Evolutionary conservation across 805 yeast genomes (phyloP), one percentile per base, ranked within the genome.

Genomic region (Zygoascus flipseniorum): DNA sequence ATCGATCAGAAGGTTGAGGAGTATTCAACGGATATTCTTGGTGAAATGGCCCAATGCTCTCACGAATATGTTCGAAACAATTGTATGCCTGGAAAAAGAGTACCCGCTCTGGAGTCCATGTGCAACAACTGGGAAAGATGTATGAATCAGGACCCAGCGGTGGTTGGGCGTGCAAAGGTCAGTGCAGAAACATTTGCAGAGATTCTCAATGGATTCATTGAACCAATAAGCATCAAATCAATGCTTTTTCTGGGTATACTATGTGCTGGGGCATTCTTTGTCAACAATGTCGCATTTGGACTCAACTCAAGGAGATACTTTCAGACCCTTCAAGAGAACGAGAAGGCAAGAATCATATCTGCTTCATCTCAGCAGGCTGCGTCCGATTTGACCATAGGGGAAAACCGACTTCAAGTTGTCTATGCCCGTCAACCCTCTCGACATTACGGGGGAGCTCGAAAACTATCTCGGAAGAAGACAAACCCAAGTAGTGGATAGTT

Each of bases 161-260:
- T 67, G 1, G 76, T 83, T 11, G 90, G 87, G 2, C 76, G 81
- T 48, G 86, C 92, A 1, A 76, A 76, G 56, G 76, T 89, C 52
- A 82, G 89, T 47, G 95, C 95, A 0, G 89, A 84, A 64, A 83
- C 92, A 0, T 76, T 88, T 60, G 95, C 95, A 1, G 92, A 85
- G 57, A 85, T 87, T 8, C 72, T 89, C 46, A 86, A 89, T 67
- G 81, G 89, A 1, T 88, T 88, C 61, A 69, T 86, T 20, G 79
- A 76, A 54, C 85, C 87, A 1, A 83, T 88, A 41, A 79, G 83
- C 32, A 77, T 86, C 78, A 83, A 86, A 65, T 73, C 89, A 2
- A 74, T 86, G 64, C 56, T 79, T 3, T 65, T 66, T 52, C 47
- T 68, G 16, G 52, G 62, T 1, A 37, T 55, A 11, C 54, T 63